A percentile compares a stretch with the other conserved stretches of the same genome.
Conservation (phyloP, 1,284 basidiomycete genomes). For the Tranzscheliella williamsii region DNA sequence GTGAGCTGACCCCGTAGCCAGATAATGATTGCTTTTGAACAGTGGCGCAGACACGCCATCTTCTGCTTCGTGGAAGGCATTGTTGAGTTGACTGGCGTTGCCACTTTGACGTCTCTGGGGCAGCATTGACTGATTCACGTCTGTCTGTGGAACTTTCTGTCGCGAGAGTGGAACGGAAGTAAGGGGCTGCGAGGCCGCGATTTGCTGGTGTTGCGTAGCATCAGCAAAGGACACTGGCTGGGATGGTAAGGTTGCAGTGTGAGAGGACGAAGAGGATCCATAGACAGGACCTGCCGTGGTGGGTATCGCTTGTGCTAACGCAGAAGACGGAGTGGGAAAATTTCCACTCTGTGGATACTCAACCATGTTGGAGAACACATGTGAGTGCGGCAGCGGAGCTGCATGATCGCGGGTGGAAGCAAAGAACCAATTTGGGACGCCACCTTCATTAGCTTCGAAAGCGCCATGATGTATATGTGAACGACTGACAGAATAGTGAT, state of each 20-base stretch:
- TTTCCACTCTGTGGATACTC: neutral
- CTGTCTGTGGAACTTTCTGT: neutral
- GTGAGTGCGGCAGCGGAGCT: neutral
- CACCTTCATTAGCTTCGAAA: neutral
- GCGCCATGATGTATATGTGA: neutral
- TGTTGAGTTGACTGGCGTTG: neutral
- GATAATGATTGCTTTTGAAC: too few relatives aligned
- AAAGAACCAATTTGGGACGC: neutral
- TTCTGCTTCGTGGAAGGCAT: neutral
- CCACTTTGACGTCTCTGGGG: neutral
- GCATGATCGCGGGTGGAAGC: neutral
- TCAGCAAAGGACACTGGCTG: neutral
- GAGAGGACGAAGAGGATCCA: neutral
- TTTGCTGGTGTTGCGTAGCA: neutral
- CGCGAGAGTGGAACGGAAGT: neutral
- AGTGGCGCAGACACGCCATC: neutral
- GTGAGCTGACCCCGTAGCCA: neutral
- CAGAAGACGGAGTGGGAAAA: neutral
- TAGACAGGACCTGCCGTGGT: neutral
- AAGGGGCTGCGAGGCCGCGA: neutral
- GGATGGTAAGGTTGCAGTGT: neutral
- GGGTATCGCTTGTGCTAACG: neutral
- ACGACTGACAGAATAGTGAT: neutral
- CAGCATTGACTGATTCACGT: too few relatives aligned
- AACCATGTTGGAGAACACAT: neutral